Evolutionary conservation across 108 stramenopile genomes (phyloP), one percentile per base, ranked within the genome.

Genomic region (Nitzschia sp.): DNA sequence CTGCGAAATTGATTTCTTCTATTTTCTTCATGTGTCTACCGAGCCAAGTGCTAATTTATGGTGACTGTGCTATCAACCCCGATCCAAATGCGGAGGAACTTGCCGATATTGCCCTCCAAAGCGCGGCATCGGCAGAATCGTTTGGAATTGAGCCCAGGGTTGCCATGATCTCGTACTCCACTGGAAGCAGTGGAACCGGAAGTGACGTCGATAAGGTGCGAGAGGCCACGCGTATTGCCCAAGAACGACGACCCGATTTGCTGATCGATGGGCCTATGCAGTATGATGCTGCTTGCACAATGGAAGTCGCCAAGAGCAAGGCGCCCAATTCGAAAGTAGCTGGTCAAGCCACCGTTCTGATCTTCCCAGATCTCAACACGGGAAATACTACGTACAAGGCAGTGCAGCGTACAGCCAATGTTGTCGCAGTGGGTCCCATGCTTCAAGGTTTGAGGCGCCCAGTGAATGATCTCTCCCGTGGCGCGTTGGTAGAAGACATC

Each of bases 51-150:
- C 25, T 74, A 21, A 47, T 76, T 0, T 81, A 69, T 44, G 77
- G 73, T 53, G 81, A 82, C 48, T 82, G 81, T 45, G 81, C 77
- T 1, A 66, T 82, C 57, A 78, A 78, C 65, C 64, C 71, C 1
- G 73, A 73, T 55, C 81, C 81, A 1, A 66, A 53, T 35, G 73
- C 81, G 17, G 73, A 66, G 0, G 61, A 82, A 48, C 69, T 82
- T 22, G 77, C 81, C 17, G 63, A 75, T 57, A 82, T 81, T 58
- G 81, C 81, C 19, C 13, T 82, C 1, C 47, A 52, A 15, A 58
- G 63, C 35, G 77, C 81, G 2, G 58, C 36, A 27, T 70, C 72
- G 23, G 77, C 77, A 16, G 32, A 68, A 19, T 16, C 69, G 1
- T 82, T 78, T 67, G 73, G 73, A 29, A 73, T 82, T 44, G 71